A percentile compares a stretch with the other conserved stretches of the same genome.
These are phyloP conservation scores for Penicillium sp. DNA, from an alignment of 2,329 filamentous ascomycete species.

Conservation along the genomic window DNA sequence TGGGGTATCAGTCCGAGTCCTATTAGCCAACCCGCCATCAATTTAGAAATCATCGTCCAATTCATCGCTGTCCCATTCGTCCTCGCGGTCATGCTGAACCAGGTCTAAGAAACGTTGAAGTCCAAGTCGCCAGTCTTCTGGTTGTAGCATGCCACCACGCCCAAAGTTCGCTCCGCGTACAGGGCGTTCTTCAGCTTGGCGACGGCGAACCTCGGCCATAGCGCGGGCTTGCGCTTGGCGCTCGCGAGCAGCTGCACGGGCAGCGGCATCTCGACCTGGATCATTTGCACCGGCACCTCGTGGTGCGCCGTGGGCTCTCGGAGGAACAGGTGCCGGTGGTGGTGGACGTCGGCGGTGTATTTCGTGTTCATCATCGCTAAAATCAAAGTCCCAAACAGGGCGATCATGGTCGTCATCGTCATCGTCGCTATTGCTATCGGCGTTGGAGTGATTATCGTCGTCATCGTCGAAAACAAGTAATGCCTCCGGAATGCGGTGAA, in stretches of 20 bases:
- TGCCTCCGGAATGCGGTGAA: slow-evolving; percentile 38
- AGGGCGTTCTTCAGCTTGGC: slow-evolving; percentile 21
- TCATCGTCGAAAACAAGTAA: slow-evolving; percentile 36
- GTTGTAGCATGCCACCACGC: background rate
- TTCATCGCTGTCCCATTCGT: slow-evolving; percentile 57
- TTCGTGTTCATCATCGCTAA: slow-evolving; percentile 24
- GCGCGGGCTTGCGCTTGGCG: slow-evolving; percentile 36
- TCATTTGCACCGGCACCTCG: slow-evolving; percentile 26
- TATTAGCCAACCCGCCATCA: background rate
- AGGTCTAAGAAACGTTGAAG: slow-evolving; percentile 50
- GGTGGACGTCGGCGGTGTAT: slow-evolving; percentile 27
- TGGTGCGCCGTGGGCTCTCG: slow-evolving; percentile 28
- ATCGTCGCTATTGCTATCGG: slow-evolving; percentile 12
- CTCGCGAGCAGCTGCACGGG: slow-evolving; percentile 35
- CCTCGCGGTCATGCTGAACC: slow-evolving; percentile 50
- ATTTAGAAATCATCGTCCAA: slow-evolving; percentile 41
- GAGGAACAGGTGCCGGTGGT: slow-evolving; percentile 39
- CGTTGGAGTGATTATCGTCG: background rate
- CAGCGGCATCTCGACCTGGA: slow-evolving; percentile 30
- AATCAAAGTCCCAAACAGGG: slow-evolving; percentile 12
- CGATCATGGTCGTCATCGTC: slow-evolving; percentile 24
- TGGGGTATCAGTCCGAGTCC: too few species aligned
- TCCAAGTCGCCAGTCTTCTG: slow-evolving; percentile 26
- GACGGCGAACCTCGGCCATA: slow-evolving; percentile 35
- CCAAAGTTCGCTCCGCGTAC: background rate